Evolutionary conservation across 2,329 filamentous ascomycete genomes (phyloP).

Genomic region (Drechslerella stenobrocha): DNA sequence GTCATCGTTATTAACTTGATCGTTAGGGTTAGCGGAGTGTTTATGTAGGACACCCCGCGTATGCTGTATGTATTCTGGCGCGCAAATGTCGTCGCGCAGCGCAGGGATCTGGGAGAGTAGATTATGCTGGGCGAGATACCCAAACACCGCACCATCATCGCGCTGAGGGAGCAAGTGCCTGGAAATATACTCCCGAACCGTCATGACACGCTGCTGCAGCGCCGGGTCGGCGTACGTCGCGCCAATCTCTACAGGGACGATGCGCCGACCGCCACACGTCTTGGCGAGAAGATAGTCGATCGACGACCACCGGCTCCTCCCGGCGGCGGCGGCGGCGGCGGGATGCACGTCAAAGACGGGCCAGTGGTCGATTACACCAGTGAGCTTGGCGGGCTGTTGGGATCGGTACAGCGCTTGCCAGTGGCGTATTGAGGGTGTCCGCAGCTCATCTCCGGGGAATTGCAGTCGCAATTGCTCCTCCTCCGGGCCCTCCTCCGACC

Average conservation of each 20-base stretch:
- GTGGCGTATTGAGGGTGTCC: constrained; percentile 2
- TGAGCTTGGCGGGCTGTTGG: constrained; percentile 24
- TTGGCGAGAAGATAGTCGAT: constrained; percentile 71
- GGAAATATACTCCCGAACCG: constrained; percentile 71
- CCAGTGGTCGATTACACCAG: constrained; percentile 23
- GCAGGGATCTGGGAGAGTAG: constrained; percentile 79
- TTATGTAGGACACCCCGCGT: constrained; percentile 65
- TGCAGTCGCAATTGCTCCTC: not conserved
- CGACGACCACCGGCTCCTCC: constrained; percentile 64
- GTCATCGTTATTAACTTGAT: constrained; percentile 54
- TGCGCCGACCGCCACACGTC: constrained; percentile 74
- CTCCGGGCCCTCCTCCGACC: no score
- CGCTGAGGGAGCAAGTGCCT: constrained; percentile 62
- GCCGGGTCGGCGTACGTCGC: constrained; percentile 81
- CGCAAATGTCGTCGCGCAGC: constrained; percentile 72
- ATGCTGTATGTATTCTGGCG: constrained; percentile 69
- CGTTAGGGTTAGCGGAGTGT: constrained; percentile 58
- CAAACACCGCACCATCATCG: constrained; percentile 55
- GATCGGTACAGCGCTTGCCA: constrained; percentile 26
- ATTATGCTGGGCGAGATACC: constrained; percentile 90
- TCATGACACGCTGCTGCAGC: constrained; percentile 81
- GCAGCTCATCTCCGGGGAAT: constrained; percentile 8
- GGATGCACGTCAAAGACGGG: constrained; percentile 22
- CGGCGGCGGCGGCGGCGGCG: not conserved
- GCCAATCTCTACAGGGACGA: constrained; percentile 85